Evolutionary conservation across 2,329 filamentous ascomycete species (phyloP), one percentile per base, ranked within the genome.

Genomic region (Aspergillus candidus): DNA sequence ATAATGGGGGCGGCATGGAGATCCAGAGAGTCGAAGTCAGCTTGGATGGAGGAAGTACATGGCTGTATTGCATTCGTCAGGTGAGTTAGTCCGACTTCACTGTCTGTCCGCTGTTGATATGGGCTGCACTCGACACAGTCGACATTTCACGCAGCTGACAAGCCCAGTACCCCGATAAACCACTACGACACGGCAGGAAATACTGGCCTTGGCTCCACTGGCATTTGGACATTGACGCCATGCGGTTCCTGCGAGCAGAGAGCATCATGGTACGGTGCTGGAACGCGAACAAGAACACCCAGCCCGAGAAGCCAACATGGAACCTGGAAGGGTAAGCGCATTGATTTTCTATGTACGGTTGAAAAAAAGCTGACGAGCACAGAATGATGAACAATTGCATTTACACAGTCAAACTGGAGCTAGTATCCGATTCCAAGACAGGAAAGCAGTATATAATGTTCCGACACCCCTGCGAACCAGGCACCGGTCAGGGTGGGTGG

Each of bases 331-430:
- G 61, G 61, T 60, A 45, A 46, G 56, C 30, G 29, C 22, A 15
- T 17, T n/a, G 11, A 22, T 30, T 34, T 50, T 50, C 1, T 4
- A 12, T 3, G 17, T 14, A 4, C 11, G 4, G 32, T 18, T 11
- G 5, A 29, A 30, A 29, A 6, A 12, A 36, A 11, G 66, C n/a
- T 42, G 15, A 40, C 10, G 22, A 4, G 2, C 3, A 22, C 32
- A 60, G 70, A 10, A 76, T 77, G 72, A 76, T 78, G 74, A 78
- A 77, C 55, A 77, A 77, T 35, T 70, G 68, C 47, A 74, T 70
- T 69, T 76, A 76, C 48, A 47, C 57, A 1, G 68, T 77, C 11
- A 68, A 67, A 36, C 56, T 67, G 0, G 66, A 71, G 31, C 65
- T 71, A 4, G 43, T 58, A 0, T 56, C 64, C n/a, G 56, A 60